These are phyloP conservation scores for Stephania yunnanensis DNA, from an alignment of 164 flowering plant genomes.

Conservation along the genomic window DNA sequence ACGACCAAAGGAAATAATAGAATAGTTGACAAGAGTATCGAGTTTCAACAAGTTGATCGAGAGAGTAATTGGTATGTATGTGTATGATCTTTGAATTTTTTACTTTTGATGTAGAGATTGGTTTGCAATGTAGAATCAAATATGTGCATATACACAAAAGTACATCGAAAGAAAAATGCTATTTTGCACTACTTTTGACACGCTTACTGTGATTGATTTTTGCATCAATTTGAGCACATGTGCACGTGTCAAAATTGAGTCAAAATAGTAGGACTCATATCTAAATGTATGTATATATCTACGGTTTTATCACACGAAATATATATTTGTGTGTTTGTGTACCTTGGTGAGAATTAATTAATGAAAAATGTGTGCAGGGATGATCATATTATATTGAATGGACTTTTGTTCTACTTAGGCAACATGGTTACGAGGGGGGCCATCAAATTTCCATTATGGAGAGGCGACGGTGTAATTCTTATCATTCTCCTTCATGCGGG, in stretches of 20 bases:
- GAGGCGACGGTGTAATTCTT: conserved; percentile 26
- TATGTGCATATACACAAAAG: too few relatives aligned
- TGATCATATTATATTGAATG: conserved; percentile 12
- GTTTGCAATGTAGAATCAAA: not conserved
- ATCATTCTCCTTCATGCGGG: conserved; percentile 30
- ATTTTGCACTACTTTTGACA: not conserved
- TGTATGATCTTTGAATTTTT: too few relatives aligned
- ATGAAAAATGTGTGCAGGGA: conserved; percentile 9
- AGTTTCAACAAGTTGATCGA: conserved; percentile 15
- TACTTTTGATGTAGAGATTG: not conserved
- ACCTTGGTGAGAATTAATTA: too few relatives aligned
- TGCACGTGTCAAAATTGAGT: too few relatives aligned
- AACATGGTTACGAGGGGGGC: not conserved
- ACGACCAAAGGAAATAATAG: conserved; percentile 11
- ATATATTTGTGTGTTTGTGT: too few relatives aligned
- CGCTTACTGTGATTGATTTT: not conserved
- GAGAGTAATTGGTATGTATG: conserved; percentile 10
- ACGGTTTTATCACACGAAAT: not conserved
- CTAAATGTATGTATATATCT: not conserved
- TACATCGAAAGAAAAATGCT: too few relatives aligned
- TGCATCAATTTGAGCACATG: too few relatives aligned
- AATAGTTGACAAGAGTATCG: conserved; percentile 8
- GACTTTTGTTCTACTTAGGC: not conserved
- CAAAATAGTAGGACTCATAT: not conserved
- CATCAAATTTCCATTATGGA: conserved; percentile 33